phyloP scores from a whole-genome alignment of 306 rosid genomes.

The Vachellia pachyceras region DNA sequence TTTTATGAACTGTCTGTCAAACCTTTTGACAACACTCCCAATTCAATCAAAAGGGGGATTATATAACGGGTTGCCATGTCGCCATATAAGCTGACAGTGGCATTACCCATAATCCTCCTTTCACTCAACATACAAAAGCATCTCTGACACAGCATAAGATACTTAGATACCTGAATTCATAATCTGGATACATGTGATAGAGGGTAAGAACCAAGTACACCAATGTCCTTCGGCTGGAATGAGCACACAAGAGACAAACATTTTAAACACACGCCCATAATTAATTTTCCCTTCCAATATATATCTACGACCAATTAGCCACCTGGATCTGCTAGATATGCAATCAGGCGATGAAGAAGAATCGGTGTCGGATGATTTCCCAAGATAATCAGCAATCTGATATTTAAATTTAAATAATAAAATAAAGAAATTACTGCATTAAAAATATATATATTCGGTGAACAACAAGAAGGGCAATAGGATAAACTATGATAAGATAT shows the following conservation, averaged over 20 bases:
- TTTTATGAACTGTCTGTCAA: slow-evolving; percentile 88
- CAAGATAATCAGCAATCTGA: slow-evolving; percentile 89
- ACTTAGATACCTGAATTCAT: slow-evolving; percentile 93
- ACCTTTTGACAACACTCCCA: slow-evolving; percentile 99
- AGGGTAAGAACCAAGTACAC: slow-evolving; percentile 90
- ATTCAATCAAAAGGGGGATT: slow-evolving; percentile 63
- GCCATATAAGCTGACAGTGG: slow-evolving; percentile 93
- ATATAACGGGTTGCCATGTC: slow-evolving; percentile 94
- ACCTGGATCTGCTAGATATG: slow-evolving; percentile 80
- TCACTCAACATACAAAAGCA: slow-evolving; percentile 19
- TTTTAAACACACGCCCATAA: slow-evolving; percentile 41
- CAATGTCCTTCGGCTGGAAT: slow-evolving; percentile 93
- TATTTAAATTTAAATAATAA: slow-evolving; percentile 32
- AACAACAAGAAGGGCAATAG: not conserved
- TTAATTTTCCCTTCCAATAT: slow-evolving; percentile 38
- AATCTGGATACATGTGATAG: slow-evolving; percentile 93
- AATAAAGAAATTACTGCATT: slow-evolving; percentile 12
- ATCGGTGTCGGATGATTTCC: slow-evolving; percentile 80
- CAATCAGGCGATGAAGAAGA: slow-evolving; percentile 73
- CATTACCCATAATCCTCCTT: slow-evolving; percentile 99
- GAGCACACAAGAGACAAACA: slow-evolving; percentile 35
- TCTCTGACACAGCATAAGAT: slow-evolving; percentile 38
- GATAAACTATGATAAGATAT: not conserved
- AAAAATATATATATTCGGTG: not conserved
- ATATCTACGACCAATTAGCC: slow-evolving; percentile 39